A percentile compares a stretch with the other conserved stretches of the same genome.
These are phyloP conservation scores for Leccinum incarnatum DNA, from an alignment of 768 basidiomycete genomes.

Conservation along the genomic window DNA sequence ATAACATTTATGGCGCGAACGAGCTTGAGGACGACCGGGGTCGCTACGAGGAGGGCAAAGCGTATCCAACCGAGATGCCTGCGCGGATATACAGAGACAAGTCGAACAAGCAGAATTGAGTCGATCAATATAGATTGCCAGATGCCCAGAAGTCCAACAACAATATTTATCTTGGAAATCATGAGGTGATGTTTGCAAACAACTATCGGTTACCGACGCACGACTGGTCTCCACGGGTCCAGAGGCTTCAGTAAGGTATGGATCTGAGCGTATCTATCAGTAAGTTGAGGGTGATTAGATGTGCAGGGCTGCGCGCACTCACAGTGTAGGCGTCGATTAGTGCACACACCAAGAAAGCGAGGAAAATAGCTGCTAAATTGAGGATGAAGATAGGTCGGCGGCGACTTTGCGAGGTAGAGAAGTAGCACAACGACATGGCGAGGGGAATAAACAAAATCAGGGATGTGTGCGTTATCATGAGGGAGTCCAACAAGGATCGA, in stretches of 20 bases:
- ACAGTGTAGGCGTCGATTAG: slow-evolving; percentile 12
- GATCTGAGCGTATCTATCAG: slow-evolving; percentile 14
- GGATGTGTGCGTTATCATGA: slow-evolving; percentile 26
- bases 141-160: slow-evolving; percentile 20
- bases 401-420: slow-evolving; percentile 19
- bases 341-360: slow-evolving; percentile 14
- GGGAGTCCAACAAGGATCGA: slow-evolving; percentile 12
- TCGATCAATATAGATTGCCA: slow-evolving; percentile 27
- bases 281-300: not conserved
- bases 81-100: slow-evolving; percentile 22
- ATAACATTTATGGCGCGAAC: slow-evolving; percentile 20
- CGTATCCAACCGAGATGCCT: not conserved
- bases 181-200: not conserved
- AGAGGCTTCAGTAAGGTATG: slow-evolving; percentile 23
- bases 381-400: slow-evolving; percentile 18
- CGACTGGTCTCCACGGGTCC: slow-evolving; percentile 6
- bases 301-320: not conserved
- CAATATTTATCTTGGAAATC: slow-evolving; percentile 11
- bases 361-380: slow-evolving; percentile 9
- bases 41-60: slow-evolving; percentile 11
- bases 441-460: slow-evolving; percentile 20
- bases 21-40: slow-evolving; percentile 25
- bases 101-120: slow-evolving; percentile 23
- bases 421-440: slow-evolving; percentile 18
- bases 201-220: not conserved